Conservation (phyloP, 345 rosid genomes). For the Hibiscus mutabilis region DNA sequence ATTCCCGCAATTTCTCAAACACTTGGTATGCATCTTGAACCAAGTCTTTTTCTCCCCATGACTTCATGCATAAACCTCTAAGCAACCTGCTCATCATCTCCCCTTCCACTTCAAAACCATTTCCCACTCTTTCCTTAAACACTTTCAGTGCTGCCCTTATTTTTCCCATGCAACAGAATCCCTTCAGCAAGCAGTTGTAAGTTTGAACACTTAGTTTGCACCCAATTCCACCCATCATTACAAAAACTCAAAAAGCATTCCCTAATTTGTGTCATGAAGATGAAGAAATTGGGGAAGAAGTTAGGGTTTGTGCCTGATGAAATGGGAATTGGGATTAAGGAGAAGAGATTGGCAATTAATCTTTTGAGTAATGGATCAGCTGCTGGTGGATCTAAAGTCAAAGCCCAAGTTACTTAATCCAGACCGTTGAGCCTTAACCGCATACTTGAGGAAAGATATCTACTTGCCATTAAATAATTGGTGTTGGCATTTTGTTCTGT, state of each 20-base stretch:
- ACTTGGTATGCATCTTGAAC: conserved; percentile 32
- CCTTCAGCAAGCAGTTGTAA: conserved; percentile 57
- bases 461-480: no score
- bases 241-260: conserved; percentile 40
- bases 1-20: conserved; percentile 37
- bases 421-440: no score
- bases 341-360: no score
- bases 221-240: conserved; percentile 30
- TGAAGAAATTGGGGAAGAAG: no score
- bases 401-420: no score
- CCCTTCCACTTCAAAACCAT: conserved; percentile 36
- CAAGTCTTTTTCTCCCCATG: conserved; percentile 27
- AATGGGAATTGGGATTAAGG: no score
- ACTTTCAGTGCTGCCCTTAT: conserved; percentile 26
- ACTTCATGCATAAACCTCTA: conserved; percentile 37
- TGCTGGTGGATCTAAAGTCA: no score
- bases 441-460: no score
- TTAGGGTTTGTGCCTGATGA: no score
- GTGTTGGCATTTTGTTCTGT: no score
- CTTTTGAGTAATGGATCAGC: no score
- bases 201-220: conserved; percentile 38
- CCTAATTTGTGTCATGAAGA: no score
- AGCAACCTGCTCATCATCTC: conserved; percentile 34
- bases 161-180: conserved; percentile 59
- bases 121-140: conserved; percentile 37